Evolutionary conservation across 2,329 filamentous ascomycete species (phyloP), one percentile per base, ranked within the genome.

Genomic region (Karstenula rhodostoma): DNA sequence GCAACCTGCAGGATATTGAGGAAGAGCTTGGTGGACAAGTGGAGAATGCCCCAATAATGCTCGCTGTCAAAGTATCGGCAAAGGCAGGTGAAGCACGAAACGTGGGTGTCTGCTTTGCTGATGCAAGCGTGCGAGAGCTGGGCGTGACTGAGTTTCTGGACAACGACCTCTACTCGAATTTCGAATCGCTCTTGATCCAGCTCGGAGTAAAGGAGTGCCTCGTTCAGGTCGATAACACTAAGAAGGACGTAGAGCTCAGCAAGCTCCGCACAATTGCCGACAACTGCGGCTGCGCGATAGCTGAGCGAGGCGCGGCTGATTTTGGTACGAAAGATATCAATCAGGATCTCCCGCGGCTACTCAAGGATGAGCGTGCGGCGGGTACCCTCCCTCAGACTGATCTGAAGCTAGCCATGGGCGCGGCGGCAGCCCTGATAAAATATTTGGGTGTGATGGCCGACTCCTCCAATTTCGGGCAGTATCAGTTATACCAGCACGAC

Each of bases 91-190:
- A 98, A 76, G 92, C 90, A 6, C 86, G 95, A 48, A 92, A 87
- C 66, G 90, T 99, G 0, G 95, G 95, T 9, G 94, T 99, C 5
- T 98, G 95, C 79, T 99, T 99, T 75, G 96, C 95, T 8, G 95
- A 99, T 82, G 95, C 96, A 0, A 97, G 93, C 67, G 94, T 98
- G 27, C 87, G 95, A 54, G 95, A 99, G 81, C 85, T 99, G 2
- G 95, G 95, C 9, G 93, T 99, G 56, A 97, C 92, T 82, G 96
- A 99, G 75, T 99, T 99, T 67, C 86, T 97, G n/a, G 95, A 99
- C 83, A 99, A 98, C 73, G 95, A 99, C 75, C 84, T 97, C 10
- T 99, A 96, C 81, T 98, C 94, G 55, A 99, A 99, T 77, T 96
- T 99, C 67, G 95, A 99, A 80, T 93, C 94, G 3, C 85, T 99